These are phyloP conservation scores for Xylariaceae sp. DNA, from an alignment of 2,329 filamentous ascomycete genomes.

Conservation along the genomic window DNA sequence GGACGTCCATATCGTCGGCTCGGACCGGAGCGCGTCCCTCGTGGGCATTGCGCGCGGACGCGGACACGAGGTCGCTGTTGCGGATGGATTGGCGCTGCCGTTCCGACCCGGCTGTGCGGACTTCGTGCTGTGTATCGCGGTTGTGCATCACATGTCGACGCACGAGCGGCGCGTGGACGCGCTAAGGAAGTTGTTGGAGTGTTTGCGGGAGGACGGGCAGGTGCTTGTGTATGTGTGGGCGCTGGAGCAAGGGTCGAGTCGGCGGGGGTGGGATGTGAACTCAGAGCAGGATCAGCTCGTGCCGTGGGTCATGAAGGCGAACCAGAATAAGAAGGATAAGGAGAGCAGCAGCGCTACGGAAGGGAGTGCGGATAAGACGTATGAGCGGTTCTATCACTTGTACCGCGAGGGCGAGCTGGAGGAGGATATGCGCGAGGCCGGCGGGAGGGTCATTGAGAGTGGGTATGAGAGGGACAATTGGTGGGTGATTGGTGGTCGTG, in stretches of 20 bases:
- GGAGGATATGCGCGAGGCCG: conserved; percentile 66
- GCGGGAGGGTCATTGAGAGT: conserved; percentile 67
- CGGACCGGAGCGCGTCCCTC: conserved; percentile 67
- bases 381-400: conserved; percentile 90
- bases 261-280: conserved; percentile 81
- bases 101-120: conserved; percentile 60
- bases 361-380: conserved; percentile 43
- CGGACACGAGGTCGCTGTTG: conserved; percentile 58
- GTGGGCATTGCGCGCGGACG: conserved; percentile 42
- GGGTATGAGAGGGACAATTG: conserved; percentile 98
- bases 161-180: conserved; percentile 65
- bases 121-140: conserved; percentile 90
- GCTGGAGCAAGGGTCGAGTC: conserved; percentile 80
- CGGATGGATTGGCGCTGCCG: conserved; percentile 78
- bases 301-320: conserved; percentile 72
- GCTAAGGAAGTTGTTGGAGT: conserved; percentile 63
- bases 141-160: conserved; percentile 89
- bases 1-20: conserved; percentile 72
- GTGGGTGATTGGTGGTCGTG: conserved; percentile 69
- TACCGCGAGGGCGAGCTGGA: conserved; percentile 85
- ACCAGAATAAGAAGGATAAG: conserved; percentile 21
- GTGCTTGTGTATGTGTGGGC: conserved; percentile 92
- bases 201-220: conserved; percentile 54
- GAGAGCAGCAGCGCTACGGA: not conserved
- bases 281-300: conserved; percentile 89